Base-by-base conservation (phyloP, 2,329 filamentous ascomycete species). In the Colletotrichum euphorbiae region DNA sequence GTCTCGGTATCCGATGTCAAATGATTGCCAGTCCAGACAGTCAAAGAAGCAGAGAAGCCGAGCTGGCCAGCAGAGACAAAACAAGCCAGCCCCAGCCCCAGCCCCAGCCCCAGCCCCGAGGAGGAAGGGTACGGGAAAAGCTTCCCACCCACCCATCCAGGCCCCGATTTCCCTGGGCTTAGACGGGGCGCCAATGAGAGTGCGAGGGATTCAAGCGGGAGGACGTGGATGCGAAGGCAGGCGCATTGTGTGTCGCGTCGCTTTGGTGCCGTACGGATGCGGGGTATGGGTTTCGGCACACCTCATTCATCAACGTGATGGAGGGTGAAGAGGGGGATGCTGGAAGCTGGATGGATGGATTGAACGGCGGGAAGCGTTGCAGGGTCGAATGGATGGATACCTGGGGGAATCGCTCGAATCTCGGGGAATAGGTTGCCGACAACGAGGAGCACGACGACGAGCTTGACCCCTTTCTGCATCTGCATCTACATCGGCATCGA, bases 251-350 rank as follows among this genome's bases (percentile, higher is more conserved):
- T 65, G 61, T 68, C 52, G 61, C 61, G 65, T 68, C 61, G 61
- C 40, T 54, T 56, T 65, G 61, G 61, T 68, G 61, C 54, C 65
- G 61, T 68, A 54, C 65, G 61, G 54, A 68, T 68, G 61, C 65
- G 65, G 65, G 65, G 65, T 68, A 65, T 59, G 54, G 48, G 61
- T 59, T 68, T 54, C 54, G 54, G 52, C 65, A 68, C 64, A 67
- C 59, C 59, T 52, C 52, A 63, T 67, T 42, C 64, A 63, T 58
- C 60, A 68, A 48, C 65, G 61, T 68, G 65, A 64, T 33, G 46
- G 31, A 66, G 60, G 40, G 51, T 33, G 31, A 19, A 31, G 28
- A 43, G 50, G 58, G 50, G 57, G 28, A 28, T 40, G 61, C 36
- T 62, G 17, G 58, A n/a, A 43, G 46, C 21, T 48, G 60, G 60